These are phyloP conservation scores for Saturnispora sanitii DNA, from an alignment of 805 yeast species.

Conservation along the genomic window DNA sequence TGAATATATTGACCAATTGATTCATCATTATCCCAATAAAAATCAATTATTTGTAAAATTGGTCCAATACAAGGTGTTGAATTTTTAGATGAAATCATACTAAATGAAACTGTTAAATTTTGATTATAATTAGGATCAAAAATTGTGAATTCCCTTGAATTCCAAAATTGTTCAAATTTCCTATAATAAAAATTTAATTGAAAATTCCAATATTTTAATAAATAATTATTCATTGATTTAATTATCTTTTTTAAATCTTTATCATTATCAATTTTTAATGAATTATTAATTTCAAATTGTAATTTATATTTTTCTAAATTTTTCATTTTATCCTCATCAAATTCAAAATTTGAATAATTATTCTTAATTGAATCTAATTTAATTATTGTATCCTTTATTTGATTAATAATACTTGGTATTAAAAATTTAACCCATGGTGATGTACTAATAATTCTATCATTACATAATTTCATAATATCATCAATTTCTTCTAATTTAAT, in stretches of 20 bases:
- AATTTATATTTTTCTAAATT: constrained; percentile 1
- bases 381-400: constrained; percentile 21
- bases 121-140: constrained; percentile 68
- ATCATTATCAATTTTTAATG: constrained; percentile 6
- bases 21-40: constrained; percentile 83
- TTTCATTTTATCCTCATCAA: constrained; percentile 14
- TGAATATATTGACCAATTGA: constrained; percentile 86
- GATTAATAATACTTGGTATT: constrained; percentile 37
- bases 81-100: constrained; percentile 72
- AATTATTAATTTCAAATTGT: constrained; percentile 15
- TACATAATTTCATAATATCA: constrained; percentile 26
- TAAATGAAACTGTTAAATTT: constrained; percentile 64
- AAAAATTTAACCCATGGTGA: constrained; percentile 79
- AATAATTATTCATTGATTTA: constrained; percentile 24
- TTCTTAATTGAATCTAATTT: constrained; percentile 24
- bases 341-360: constrained; percentile 17
- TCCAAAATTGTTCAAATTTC: constrained; percentile 60
- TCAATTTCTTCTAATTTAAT: constrained; percentile 14
- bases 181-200: constrained; percentile 32
- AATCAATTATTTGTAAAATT: constrained; percentile 70
- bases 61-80: constrained; percentile 95
- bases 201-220: constrained; percentile 21
- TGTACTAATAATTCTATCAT: constrained; percentile 54
- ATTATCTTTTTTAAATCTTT: constrained; percentile 31
- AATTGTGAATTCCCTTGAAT: constrained; percentile 35